phyloP scores from a whole-genome alignment of 257 asterid species.

The Ehretia macrophylla region DNA sequence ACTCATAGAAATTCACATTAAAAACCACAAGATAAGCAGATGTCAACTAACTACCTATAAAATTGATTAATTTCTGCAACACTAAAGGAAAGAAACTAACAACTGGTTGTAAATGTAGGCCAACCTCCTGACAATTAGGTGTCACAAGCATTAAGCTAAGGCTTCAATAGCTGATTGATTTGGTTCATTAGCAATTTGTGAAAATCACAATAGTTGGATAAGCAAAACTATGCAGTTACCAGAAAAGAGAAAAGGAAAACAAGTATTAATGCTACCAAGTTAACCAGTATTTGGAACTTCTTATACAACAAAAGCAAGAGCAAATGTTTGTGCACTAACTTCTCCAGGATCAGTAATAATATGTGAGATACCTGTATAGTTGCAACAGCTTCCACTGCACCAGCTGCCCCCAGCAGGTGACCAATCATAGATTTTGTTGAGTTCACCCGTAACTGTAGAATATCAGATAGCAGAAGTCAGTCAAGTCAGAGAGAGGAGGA shows the following conservation, averaged over 20 bases:
- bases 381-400: conserved; percentile 97
- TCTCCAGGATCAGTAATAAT: conserved; percentile 6
- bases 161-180: too few relatives aligned
- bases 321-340: background rate
- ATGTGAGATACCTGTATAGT: conserved; percentile 74
- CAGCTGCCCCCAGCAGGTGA: conserved; percentile 98
- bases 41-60: too few relatives aligned
- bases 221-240: too few relatives aligned
- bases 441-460: conserved; percentile 78
- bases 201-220: too few relatives aligned
- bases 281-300: background rate
- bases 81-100: too few relatives aligned
- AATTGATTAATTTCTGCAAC: too few relatives aligned
- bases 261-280: background rate
- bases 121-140: too few relatives aligned
- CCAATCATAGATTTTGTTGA: conserved; percentile 98
- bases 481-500: conserved; percentile 6
- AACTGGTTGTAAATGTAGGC: too few relatives aligned
- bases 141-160: too few relatives aligned
- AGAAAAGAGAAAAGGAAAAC: background rate
- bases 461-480: conserved; percentile 1
- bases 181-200: too few relatives aligned
- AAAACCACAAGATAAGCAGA: too few relatives aligned
- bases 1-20: too few relatives aligned
- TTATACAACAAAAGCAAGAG: conserved; percentile 1